These are phyloP conservation scores for Pseudodiploospora longispora DNA, from an alignment of 2,329 filamentous ascomycete species.

Conservation along the genomic window DNA sequence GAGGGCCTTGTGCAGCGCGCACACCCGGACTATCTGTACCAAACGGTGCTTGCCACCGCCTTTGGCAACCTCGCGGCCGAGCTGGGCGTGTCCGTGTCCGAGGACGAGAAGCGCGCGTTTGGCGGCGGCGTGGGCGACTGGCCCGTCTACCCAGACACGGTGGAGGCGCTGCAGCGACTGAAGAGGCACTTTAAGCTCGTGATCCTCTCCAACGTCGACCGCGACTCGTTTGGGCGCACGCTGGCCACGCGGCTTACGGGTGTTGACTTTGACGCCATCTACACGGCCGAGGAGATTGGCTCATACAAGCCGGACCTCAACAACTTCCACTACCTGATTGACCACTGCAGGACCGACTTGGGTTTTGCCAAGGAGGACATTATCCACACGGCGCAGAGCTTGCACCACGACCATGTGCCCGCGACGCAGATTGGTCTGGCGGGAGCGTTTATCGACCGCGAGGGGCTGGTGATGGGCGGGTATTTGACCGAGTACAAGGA, in stretches of 20 bases:
- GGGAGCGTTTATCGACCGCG: constrained; percentile 58
- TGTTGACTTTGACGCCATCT: constrained; percentile 50
- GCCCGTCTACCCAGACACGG: constrained; percentile 50
- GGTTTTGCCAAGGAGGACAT: constrained; percentile 45
- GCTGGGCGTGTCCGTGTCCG: constrained; percentile 21
- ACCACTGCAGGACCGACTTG: constrained; percentile 42
- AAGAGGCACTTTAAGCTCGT: constrained; percentile 47
- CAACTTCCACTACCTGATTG: constrained; percentile 61
- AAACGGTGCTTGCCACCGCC: constrained; percentile 31
- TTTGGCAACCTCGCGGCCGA: constrained; percentile 29
- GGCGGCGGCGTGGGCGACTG: constrained; percentile 44
- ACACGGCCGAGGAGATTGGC: constrained; percentile 65
- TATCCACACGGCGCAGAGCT: constrained; percentile 60
- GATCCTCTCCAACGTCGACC: constrained; percentile 53
- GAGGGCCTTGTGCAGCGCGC: constrained; percentile 48
- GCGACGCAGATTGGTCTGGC: constrained; percentile 51
- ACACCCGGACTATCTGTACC: constrained; percentile 34
- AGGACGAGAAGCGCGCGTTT: constrained; percentile 18
- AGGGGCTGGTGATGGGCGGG: constrained; percentile 28
- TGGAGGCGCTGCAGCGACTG: constrained; percentile 42
- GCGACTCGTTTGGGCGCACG: constrained; percentile 19
- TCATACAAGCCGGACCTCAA: constrained; percentile 58
- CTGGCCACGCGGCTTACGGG: constrained; percentile 33
- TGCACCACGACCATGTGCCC: constrained; percentile 60
- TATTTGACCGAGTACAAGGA: constrained; percentile 28